These are phyloP conservation scores for Alternaria rosae DNA, from an alignment of 2,329 filamentous ascomycete species.

Conservation along the genomic window DNA sequence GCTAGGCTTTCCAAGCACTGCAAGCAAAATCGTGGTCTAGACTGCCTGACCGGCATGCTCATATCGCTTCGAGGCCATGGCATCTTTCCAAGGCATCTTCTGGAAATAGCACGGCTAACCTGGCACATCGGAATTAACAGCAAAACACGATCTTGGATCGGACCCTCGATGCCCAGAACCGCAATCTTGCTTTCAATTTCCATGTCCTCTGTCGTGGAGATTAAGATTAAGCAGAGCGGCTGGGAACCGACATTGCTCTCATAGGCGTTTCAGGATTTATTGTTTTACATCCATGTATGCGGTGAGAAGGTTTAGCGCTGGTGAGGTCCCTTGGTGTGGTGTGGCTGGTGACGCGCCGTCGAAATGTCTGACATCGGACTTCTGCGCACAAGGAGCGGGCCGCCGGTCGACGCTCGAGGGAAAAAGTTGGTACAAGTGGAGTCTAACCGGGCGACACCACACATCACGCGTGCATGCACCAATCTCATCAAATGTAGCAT, in stretches of 20 bases:
- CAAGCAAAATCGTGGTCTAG: background rate
- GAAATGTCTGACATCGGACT: background rate
- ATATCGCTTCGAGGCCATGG: background rate
- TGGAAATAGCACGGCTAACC: background rate
- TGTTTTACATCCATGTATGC: background rate
- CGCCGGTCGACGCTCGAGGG: background rate
- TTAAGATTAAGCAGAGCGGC: background rate
- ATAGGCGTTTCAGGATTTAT: background rate
- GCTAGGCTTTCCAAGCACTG: background rate
- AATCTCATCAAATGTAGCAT: background rate
- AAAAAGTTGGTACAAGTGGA: background rate
- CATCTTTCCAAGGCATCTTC: background rate
- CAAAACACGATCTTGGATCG: background rate
- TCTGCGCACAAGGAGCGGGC: background rate
- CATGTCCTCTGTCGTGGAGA: background rate
- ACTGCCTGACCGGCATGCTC: background rate
- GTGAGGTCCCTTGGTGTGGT: background rate
- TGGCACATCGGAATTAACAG: background rate
- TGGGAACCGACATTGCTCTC: background rate
- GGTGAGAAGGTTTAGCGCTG: background rate
- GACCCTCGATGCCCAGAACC: background rate
- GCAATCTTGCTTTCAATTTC: background rate
- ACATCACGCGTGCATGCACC: slow-evolving; percentile 7
- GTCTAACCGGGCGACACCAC: background rate
- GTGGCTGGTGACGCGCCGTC: slow-evolving; percentile 7